Conservation (phyloP, 768 basidiomycete genomes). For the Sutorius australiensis region DNA sequence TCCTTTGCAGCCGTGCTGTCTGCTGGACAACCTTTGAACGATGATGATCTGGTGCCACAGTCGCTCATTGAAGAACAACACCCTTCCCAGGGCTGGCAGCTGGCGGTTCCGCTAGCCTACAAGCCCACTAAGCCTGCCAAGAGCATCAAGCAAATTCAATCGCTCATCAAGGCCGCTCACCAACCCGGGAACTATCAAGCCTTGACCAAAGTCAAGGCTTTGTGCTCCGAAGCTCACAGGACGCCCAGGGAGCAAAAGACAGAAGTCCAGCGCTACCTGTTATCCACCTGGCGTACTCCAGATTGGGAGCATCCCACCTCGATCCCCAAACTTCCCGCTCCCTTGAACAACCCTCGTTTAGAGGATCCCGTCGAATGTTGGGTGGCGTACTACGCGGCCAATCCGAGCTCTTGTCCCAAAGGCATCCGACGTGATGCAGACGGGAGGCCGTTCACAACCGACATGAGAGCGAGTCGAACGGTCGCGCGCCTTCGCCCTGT, state of each 20-base stretch:
- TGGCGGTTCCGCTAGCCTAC: slow-evolving; percentile 7
- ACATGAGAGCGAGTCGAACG: slow-evolving; percentile 45
- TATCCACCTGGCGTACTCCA: slow-evolving; percentile 45
- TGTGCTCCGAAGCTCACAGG: slow-evolving; percentile 43
- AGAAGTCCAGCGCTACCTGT: slow-evolving; percentile 39
- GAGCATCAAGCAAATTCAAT: slow-evolving; percentile 39
- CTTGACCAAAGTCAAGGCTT: slow-evolving; percentile 40
- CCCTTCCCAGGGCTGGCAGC: slow-evolving; percentile 25
- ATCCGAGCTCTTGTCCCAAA: slow-evolving; percentile 45
- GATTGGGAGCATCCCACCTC: slow-evolving; percentile 28
- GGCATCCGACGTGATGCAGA: slow-evolving; percentile 41
- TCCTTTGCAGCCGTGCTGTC: slow-evolving; percentile 33
- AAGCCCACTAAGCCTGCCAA: slow-evolving; percentile 29
- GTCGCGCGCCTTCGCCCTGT: slow-evolving; percentile 46
- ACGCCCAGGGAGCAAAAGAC: slow-evolving; percentile 44
- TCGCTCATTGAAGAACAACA: slow-evolving; percentile 22
- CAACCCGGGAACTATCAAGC: slow-evolving; percentile 41
- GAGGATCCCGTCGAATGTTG: slow-evolving; percentile 46
- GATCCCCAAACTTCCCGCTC: slow-evolving; percentile 15
- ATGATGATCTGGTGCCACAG: slow-evolving; percentile 25
- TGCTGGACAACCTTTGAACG: slow-evolving; percentile 24
- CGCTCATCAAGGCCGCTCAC: slow-evolving; percentile 42
- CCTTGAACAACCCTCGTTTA: slow-evolving; percentile 41
- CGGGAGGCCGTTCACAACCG: slow-evolving; percentile 37
- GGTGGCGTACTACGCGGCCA: slow-evolving; percentile 42